Percentiles rank a stretch among this genome's conserved stretches.
These are phyloP conservation scores for Tuber microsphaerosporum DNA, from an alignment of 495 filamentous ascomycete genomes.

Conservation along the genomic window DNA sequence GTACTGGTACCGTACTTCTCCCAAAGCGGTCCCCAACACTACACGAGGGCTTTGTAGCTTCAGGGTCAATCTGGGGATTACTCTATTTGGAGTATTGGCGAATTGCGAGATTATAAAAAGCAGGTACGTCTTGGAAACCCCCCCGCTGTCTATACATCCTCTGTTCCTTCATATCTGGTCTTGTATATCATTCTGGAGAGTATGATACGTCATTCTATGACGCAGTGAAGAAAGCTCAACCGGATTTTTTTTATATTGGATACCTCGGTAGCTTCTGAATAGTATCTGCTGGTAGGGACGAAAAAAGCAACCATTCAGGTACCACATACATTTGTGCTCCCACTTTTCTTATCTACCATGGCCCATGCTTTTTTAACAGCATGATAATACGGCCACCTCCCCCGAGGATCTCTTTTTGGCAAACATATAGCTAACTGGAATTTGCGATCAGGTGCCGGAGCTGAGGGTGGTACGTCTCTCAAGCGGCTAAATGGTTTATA, in stretches of 20 bases:
- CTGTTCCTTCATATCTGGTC: neutral
- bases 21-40: neutral
- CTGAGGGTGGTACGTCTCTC: neutral
- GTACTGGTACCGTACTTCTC: neutral
- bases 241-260: neutral
- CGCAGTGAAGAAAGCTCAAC: neutral
- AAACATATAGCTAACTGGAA: neutral
- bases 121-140: neutral
- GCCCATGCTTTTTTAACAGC: neutral
- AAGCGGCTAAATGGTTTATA: conserved; percentile 1
- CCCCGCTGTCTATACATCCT: neutral
- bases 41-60: neutral
- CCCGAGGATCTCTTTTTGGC: neutral
- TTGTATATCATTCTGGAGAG: neutral
- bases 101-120: neutral
- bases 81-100: neutral
- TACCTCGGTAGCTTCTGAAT: neutral
- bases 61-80: neutral
- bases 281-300: neutral
- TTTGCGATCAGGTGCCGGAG: neutral
- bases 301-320: neutral
- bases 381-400: neutral
- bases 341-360: neutral
- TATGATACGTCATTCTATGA: neutral
- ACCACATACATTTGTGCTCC: neutral